These are phyloP conservation scores for Zarea fungicola DNA, from an alignment of 2,329 filamentous ascomycete species.

Conservation along the genomic window DNA sequence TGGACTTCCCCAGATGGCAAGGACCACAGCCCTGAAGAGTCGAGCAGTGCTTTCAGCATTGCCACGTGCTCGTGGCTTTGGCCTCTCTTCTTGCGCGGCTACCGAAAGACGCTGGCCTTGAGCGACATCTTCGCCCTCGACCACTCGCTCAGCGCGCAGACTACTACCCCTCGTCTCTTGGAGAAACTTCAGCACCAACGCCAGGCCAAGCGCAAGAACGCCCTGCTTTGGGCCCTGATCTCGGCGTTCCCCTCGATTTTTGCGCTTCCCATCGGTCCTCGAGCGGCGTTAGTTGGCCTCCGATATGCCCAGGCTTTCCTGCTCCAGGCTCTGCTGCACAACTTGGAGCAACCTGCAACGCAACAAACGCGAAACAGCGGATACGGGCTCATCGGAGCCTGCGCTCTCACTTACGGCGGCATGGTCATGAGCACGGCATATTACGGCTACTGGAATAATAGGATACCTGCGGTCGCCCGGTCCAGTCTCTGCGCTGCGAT, in stretches of 20 bases:
- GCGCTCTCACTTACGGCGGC: slow-evolving; percentile 26
- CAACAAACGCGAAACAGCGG: slow-evolving; percentile 19
- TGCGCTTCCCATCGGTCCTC: slow-evolving; percentile 25
- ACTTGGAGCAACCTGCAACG: slow-evolving; percentile 23
- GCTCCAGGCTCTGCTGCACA: slow-evolving; percentile 28
- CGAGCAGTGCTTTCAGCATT: slow-evolving; percentile 27
- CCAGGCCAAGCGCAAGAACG: slow-evolving; percentile 12
- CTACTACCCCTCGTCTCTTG: slow-evolving; percentile 10
- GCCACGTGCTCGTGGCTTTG: slow-evolving; percentile 32
- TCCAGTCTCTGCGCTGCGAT: slow-evolving; percentile 25
- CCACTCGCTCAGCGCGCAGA: slow-evolving; percentile 13
- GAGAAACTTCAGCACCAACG: slow-evolving; percentile 1
- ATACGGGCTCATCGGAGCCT: slow-evolving; percentile 30
- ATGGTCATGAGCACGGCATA: slow-evolving; percentile 30
- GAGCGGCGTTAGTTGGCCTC: slow-evolving; percentile 30
- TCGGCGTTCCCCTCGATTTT: slow-evolving; percentile 23
- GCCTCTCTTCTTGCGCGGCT: slow-evolving; percentile 32
- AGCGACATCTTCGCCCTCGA: slow-evolving; percentile 33
- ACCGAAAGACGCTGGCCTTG: slow-evolving; percentile 26
- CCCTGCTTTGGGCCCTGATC: slow-evolving; percentile 19
- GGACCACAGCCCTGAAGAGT: slow-evolving; percentile 33
- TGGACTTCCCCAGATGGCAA: slow-evolving; percentile 30
- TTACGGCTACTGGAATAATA: slow-evolving; percentile 27
- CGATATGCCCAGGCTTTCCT: slow-evolving; percentile 34
- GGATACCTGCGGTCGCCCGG: slow-evolving; percentile 25